A percentile compares a stretch with the other conserved stretches of the same genome.
phyloP scores from a whole-genome alignment of 106 monocot species.

The Platanthera guangdongensis region DNA sequence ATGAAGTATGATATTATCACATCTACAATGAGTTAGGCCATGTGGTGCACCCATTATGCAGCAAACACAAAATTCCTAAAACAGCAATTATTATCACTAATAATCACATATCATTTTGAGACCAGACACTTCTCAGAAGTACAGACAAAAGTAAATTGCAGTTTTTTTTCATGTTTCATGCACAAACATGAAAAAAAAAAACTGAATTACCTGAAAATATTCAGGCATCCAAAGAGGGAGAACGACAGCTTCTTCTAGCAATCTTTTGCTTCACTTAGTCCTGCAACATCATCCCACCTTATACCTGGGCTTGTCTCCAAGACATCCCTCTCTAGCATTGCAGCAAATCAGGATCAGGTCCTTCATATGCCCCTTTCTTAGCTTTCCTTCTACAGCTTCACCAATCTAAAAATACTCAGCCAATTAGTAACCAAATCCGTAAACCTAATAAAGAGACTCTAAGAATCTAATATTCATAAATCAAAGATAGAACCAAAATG shows the following conservation, averaged over 20 bases:
- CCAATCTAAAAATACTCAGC: slow-evolving; percentile 33
- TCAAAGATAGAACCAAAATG: background rate
- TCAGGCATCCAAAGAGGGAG: slow-evolving; percentile 99
- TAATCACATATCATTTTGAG: background rate
- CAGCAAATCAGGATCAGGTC: slow-evolving; percentile 96
- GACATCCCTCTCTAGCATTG: slow-evolving; percentile 97
- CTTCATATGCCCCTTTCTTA: slow-evolving; percentile 91
- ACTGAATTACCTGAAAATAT: slow-evolving; percentile 80
- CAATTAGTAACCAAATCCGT: background rate
- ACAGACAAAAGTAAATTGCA: background rate
- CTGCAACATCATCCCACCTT: slow-evolving; percentile 99
- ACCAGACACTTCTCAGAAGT: background rate
- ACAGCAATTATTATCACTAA: background rate
- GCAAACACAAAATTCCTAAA: background rate
- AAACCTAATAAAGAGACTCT: background rate
- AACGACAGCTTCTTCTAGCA: slow-evolving; percentile 95
- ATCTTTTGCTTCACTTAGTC: slow-evolving; percentile 90
- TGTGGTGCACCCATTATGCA: background rate
- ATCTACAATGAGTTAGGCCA: background rate
- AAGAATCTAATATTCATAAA: background rate
- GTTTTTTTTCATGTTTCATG: too few relatives aligned
- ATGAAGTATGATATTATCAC: background rate
- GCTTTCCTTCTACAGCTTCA: slow-evolving; percentile 74
- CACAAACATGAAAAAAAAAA: background rate
- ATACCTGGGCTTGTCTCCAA: slow-evolving; percentile 91